Percentiles rank a stretch among this genome's conserved stretches.
phyloP scores from a whole-genome alignment of 148 eudicot genomes.

The Simmondsia chinensis region DNA sequence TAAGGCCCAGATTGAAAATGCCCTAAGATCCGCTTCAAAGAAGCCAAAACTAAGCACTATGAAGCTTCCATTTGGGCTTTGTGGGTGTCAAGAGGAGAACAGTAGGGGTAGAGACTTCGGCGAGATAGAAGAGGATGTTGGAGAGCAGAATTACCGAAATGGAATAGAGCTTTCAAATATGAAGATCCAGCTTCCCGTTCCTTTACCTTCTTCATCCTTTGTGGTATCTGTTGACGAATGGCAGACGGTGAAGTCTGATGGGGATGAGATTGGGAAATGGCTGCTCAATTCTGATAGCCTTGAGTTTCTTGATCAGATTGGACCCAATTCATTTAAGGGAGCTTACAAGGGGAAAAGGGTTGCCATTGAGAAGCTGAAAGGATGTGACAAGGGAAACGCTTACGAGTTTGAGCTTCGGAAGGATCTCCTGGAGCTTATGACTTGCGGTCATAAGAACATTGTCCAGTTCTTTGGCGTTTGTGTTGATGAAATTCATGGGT shows the following conservation, averaged over 20 bases:
- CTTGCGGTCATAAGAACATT: constrained; percentile 86
- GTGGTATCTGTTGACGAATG: constrained; percentile 81
- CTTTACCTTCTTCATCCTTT: constrained; percentile 53
- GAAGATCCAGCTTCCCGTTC: constrained; percentile 41
- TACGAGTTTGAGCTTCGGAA: constrained; percentile 66
- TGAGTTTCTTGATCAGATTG: constrained; percentile 64
- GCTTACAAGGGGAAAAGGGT: constrained; percentile 66
- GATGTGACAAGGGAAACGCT: constrained; percentile 85
- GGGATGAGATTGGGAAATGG: constrained; percentile 58
- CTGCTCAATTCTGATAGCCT: constrained; percentile 52
- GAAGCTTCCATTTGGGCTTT: constrained; percentile 88
- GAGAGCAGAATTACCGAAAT: constrained; percentile 43
- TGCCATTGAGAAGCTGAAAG: constrained; percentile 72
- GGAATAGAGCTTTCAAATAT: constrained; percentile 44
- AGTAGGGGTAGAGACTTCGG: constrained; percentile 51
- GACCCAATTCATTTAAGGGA: constrained; percentile 59
- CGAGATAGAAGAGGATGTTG: constrained; percentile 56
- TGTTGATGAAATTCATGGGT: constrained; percentile 70
- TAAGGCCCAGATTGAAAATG: constrained; percentile 55
- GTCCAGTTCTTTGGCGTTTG: constrained; percentile 75
- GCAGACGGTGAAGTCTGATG: constrained; percentile 78
- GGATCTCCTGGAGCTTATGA: constrained; percentile 82
- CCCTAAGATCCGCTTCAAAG: constrained; percentile 58
- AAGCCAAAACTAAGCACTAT: constrained; percentile 50
- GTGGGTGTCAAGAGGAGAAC: constrained; percentile 88